Evolutionary conservation across 805 yeast species (phyloP).

Genomic region (Pichia kluyveri): DNA sequence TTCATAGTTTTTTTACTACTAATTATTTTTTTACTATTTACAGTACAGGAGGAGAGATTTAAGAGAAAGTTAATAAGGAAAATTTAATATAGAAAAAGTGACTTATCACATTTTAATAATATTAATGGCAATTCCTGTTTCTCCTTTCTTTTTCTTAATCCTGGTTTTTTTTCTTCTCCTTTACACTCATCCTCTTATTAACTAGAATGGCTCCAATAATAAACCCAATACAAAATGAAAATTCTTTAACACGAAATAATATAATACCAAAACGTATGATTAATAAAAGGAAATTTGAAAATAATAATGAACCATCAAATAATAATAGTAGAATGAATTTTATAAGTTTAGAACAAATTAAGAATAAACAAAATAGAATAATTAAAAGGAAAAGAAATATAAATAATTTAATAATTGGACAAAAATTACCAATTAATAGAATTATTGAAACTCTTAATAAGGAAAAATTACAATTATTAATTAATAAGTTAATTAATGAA

Average conservation of each 20-base stretch:
- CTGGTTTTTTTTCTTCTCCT: too few species aligned
- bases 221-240: too few species aligned
- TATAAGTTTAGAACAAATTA: too few species aligned
- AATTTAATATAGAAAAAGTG: too few species aligned
- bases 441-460: constrained; percentile 62
- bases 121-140: too few species aligned
- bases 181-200: too few species aligned
- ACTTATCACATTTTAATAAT: too few species aligned
- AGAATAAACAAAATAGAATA: not conserved
- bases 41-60: too few species aligned
- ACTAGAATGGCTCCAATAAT: too few species aligned
- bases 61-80: too few species aligned
- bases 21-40: not conserved
- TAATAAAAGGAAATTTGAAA: constrained; percentile 1
- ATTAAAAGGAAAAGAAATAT: constrained; percentile 29
- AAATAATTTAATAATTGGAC: constrained; percentile 36
- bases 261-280: not conserved
- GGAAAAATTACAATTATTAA: constrained; percentile 40
- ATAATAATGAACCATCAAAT: not conserved
- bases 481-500: constrained; percentile 41
- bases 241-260: not conserved
- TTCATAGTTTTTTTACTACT: constrained; percentile 7
- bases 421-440: constrained; percentile 52
- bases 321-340: too few species aligned
- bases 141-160: too few species aligned